Base-by-base conservation (phyloP, 2,329 filamentous ascomycete genomes). In the Aureobasidium musti region DNA sequence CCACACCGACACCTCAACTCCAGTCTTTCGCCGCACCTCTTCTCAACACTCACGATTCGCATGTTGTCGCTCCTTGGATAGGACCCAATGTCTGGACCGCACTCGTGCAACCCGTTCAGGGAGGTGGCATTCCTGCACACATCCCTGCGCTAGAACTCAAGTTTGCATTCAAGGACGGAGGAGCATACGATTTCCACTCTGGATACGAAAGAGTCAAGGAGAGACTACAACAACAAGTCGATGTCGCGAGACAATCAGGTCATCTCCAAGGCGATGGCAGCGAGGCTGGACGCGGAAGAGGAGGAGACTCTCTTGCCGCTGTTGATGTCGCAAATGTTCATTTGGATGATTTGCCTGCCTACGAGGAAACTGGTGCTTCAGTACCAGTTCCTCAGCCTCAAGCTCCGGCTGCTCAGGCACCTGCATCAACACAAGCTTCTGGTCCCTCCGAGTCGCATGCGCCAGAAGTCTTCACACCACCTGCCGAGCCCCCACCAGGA, bases 91-190 rank as follows among this genome's bases (percentile, higher is more conserved):
- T 91, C 70, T 98, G 93, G 93, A 87, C 87, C 66, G 90, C 90
- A 28, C 81, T 89, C 52, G 87, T 96, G 67, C 89, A 90, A 72
- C 92, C 94, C 1, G 91, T 96, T 28, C 81, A 89, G 0, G 91
- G 91, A 41, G 95, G 95, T 43, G 91, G 91, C 59, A 91, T 97
- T 60, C 91, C 93, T 0, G 79, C 89, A 5, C 82, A 89, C 26
- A 84, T 91, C 69, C 84, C 89, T 21, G 87, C 88, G 33, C 82
- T 97, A 50, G 91, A 95, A 73, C 78, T 96, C 71, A 92, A 91
- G 76, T 84, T 97, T 73, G 92, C 89, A 26, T 98, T 98, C 82
- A 93, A 92, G 75, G 93, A 98, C 69, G 94, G 94, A 50, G 94
- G 94, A n/a, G 93, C 93, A 67, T 95, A 90, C 76, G 92, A 97